Evolutionary conservation across 176 grass and related monocot genomes (phyloP), one percentile per base, ranked within the genome.

Genomic region (Hordeum marinum): DNA sequence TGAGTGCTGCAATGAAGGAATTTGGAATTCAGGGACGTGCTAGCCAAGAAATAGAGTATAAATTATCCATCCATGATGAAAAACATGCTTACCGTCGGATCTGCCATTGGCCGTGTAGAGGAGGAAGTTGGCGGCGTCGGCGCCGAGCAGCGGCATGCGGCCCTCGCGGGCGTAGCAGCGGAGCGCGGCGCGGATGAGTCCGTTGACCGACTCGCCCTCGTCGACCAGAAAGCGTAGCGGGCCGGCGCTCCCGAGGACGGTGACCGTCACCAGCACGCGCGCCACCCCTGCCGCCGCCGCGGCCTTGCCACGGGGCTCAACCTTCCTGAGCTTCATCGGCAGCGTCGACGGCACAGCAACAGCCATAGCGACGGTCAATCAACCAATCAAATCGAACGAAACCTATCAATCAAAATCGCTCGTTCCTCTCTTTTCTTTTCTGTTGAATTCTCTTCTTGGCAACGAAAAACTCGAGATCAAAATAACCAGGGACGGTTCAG

Each of bases 161-260:
- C 90, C 88, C 85, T 95, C 87, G 23, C 85, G 88, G 0, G 93
- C 85, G 78, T 95, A 95, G 68, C 74, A 86, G 52, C 87, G 89
- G 3, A 95, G 93, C 50, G 88, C 85, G 11, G 68, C 63, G 12
- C 90, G 80, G 50, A 95, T 15, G 83, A 95, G 88, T 1, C 66
- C 83, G 1, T 88, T 12, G 55, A 88, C 80, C 15, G 84, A 67
- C 79, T 92, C 93, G 31, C 93, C 90, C 74, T 95, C 93, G 69
- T 92, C 71, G 9, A 92, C 63, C 12, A 95, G 69, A 86, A 95
- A 92, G 10, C 93, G 86, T 2, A 95, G 79, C 67, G 93, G 93
- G 11, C 93, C 93, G 27, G 90, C 88, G 85, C 93, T 95, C 29
- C 93, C 93, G 70, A 92, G 84, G n/a, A 92, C 93, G 45, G 90